Base-by-base conservation (phyloP, 208 protist species). In the Crithidia thermophila region DNA sequence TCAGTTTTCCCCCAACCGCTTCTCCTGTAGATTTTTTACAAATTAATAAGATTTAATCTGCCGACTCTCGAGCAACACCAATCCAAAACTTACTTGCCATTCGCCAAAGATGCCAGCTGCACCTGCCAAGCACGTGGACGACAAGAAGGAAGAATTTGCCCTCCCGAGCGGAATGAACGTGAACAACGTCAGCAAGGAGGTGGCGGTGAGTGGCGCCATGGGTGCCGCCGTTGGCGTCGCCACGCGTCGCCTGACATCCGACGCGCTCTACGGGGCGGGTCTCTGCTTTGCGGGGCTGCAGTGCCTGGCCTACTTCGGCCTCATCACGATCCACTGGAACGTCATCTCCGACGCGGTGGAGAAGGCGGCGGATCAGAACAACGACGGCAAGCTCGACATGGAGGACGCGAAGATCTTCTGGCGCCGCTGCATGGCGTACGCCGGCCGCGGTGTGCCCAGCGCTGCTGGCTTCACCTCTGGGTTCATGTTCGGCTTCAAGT, bases 311-410 rank as follows among this genome's bases (percentile, higher is more conserved):
- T 88, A 82, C 73, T 30, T 84, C 16, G 82, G 84, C 47, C 82
- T 85, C 74, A 82, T 93, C 70, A 64, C 56, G 16, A 80, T 94
- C 39, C 71, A 88, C 73, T 89, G 81, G 80, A 80, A 57, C 61
- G 83, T 65, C 49, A 75, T 94, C 46, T 55, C 81, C 30, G 53
- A 62, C 2, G 75, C 77, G 21, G 30, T 87, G 34, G 58, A 42
- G 42, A 77, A 82, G 64, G 71, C 63, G 42, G 66, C 59, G 8
- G 77, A 87, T 36, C 75, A 80, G 62, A 87, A 88, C 68, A 64
- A 62, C 20, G 82, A 87, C 55, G 81, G 81, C 20, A 82, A 81
- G 65, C 50, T 91, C 9, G 75, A 91, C 50, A 43, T 46, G 33
- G 43, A 77, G 31, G 80, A 91, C 47, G 43, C 83, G 4, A 82